Evolutionary conservation across 2,329 filamentous ascomycete genomes (phyloP), one percentile per base, ranked within the genome.

Genomic region (Hymenoscyphus linearis): DNA sequence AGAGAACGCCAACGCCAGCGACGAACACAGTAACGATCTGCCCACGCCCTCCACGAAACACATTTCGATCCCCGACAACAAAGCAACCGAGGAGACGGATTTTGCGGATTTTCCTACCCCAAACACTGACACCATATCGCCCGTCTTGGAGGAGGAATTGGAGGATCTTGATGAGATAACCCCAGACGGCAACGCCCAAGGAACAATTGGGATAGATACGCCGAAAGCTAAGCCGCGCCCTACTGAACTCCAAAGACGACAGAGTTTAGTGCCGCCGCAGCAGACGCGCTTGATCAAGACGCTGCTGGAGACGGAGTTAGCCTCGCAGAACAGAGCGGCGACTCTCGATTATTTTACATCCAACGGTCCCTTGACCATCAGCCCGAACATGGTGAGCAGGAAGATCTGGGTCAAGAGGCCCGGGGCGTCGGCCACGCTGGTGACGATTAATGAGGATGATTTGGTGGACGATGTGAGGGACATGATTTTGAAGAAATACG

Each of bases 351-450:
- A 72, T 63, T 75, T 74, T 61, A 64, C 68, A 1, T 52, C 57
- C 26, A 66, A 70, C 68, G 70, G 65, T 27, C 69, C 69, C 4
- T 64, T 68, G 58, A 68, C 69, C 47, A 71, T 70, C 58, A 71
- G 66, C 61, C 62, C 65, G 18, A 69, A 70, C 31, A 87, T 87
- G 84, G 77, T 84, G 66, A 85, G 82, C 61, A 84, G 91, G 73
- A 97, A 96, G 80, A 87, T 98, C 69, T 99, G 95, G 95, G 93
- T 98, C 73, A 95, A 89, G 79, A 84, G 93, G 70, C 89, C 90
- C 22, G 84, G 88, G 66, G 90, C 87, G 62, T 97, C 93, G 60
- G 86, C 93, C 44, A 99, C 95, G 14, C 81, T 95, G 70, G 88
- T 99, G 60, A 86, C 88, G 63, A 89, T 96, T 69, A 82, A 85